These are phyloP conservation scores for Mucor piriformis DNA, from an alignment of 371 early-diverging fungal species.

Conservation along the genomic window DNA sequence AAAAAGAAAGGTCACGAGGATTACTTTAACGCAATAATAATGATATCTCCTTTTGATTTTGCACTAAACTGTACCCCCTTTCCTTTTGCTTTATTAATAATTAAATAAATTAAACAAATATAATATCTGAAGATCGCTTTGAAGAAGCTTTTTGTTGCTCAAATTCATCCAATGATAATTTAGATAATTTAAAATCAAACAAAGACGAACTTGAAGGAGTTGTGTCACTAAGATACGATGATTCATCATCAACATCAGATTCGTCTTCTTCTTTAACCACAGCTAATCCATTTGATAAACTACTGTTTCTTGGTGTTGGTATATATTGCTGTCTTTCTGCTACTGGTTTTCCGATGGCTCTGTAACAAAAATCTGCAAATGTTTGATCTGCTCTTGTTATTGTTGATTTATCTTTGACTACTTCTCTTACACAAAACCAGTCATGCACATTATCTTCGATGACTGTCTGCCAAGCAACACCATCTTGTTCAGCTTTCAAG, in stretches of 20 bases:
- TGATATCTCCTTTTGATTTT: background rate
- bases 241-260: slow-evolving; percentile 2
- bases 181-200: slow-evolving; percentile 14
- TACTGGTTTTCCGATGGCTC: slow-evolving; percentile 16
- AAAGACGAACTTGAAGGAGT: slow-evolving; percentile 4
- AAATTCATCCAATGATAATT: slow-evolving; percentile 5
- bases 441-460: slow-evolving; percentile 49
- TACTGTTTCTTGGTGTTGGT: slow-evolving; percentile 39
- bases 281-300: slow-evolving; percentile 41
- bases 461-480: slow-evolving; percentile 43
- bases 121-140: slow-evolving; percentile 17
- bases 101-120: slow-evolving; percentile 20
- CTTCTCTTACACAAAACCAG: slow-evolving; percentile 55
- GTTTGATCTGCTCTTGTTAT: slow-evolving; percentile 37
- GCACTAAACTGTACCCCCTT: background rate
- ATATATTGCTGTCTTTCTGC: slow-evolving; percentile 6
- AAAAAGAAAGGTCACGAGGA: background rate
- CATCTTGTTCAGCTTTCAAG: slow-evolving; percentile 43
- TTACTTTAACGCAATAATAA: background rate
- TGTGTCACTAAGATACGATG: slow-evolving; percentile 3
- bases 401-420: slow-evolving; percentile 45
- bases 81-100: slow-evolving; percentile 5
- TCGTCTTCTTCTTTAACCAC: slow-evolving; percentile 16
- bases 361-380: slow-evolving; percentile 48
- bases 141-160: slow-evolving; percentile 5